Evolutionary conservation across 208 protist genomes (phyloP).

Genomic region (Acanthamoeba polyphaga): DNA sequence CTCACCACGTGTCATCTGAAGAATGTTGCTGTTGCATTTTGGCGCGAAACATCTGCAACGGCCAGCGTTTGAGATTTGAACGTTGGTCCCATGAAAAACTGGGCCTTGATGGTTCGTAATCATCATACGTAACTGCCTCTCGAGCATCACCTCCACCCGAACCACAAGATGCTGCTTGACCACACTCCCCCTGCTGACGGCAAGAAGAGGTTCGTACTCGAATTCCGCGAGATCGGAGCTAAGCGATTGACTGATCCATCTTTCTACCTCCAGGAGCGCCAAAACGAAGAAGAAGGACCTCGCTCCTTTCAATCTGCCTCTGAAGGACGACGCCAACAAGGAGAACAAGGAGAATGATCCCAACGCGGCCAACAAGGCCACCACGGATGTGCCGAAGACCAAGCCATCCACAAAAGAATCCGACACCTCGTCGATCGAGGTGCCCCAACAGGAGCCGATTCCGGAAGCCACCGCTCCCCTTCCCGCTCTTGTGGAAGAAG

Average conservation of each 20-base stretch:
- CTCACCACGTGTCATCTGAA: too few relatives aligned
- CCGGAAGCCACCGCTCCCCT: background rate
- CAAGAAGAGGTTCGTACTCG: constrained; percentile 5
- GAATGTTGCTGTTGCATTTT: too few relatives aligned
- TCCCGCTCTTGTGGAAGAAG: background rate
- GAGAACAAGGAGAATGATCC: background rate
- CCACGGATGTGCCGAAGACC: background rate
- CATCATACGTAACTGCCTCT: background rate
- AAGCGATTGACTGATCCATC: too few relatives aligned
- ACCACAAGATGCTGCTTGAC: constrained; percentile 23
- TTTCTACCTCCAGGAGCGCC: background rate
- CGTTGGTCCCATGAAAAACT: too few relatives aligned
- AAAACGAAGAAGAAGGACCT: constrained; percentile 17
- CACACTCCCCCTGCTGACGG: constrained; percentile 1
- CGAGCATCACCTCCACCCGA: background rate
- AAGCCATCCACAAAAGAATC: background rate
- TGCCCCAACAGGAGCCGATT: background rate
- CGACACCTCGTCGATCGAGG: background rate
- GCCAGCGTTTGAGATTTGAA: too few relatives aligned
- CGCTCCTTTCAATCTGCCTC: background rate
- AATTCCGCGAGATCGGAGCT: too few relatives aligned
- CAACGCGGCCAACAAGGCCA: background rate
- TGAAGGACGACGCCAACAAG: background rate
- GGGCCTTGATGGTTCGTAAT: background rate
- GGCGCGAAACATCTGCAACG: too few relatives aligned